Evolutionary conservation across 495 filamentous ascomycete genomes (phyloP), one percentile per base, ranked within the genome.

Genomic region (Patellaria atrata): DNA sequence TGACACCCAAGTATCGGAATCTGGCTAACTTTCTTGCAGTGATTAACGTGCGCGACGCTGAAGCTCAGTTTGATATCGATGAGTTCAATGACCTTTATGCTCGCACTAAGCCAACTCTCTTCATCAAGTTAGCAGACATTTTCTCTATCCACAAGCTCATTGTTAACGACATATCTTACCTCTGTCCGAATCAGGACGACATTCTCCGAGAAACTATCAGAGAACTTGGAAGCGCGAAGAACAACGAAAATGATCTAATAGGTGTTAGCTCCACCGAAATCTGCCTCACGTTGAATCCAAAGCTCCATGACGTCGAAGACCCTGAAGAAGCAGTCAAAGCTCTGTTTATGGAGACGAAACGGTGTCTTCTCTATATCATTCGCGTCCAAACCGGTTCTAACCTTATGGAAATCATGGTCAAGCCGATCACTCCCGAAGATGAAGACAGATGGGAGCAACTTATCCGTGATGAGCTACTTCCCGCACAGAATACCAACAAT

Each of bases 51-150:
- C 77, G 79, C 29, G 76, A 82, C 47, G 78, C 80, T 2, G 91
- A 96, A 53, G 68, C 71, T 28, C 84, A 86, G 14, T 97, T 94
- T 53, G 91, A 94, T 52, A 94, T 96, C 51, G 89, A 96, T 52
- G 87, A 94, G 44, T 96, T 87, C 67, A 94, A 94, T 45, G 89
- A 99, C 50, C 70, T 96, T 17, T 96, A 94, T 48, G 78, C 87
- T 30, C 83, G 87, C 48, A 86, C 82, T 33, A 92, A 93, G 51
- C 89, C 89, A 2, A 96, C 87, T 2, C 64, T 99, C 13, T 99
- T 94, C 61, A 92, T 99, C 58, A 99, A 99, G 58, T 84, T 96
- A 76, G 71, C 79, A 11, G 89, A 99, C 55, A 83, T 99, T 39
- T 96, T 96, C 56, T 79, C 91, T 14, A 85, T 99, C 37, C 89